Base-by-base conservation (phyloP, 164 flowering plant species). In the Akebia trifoliata region DNA sequence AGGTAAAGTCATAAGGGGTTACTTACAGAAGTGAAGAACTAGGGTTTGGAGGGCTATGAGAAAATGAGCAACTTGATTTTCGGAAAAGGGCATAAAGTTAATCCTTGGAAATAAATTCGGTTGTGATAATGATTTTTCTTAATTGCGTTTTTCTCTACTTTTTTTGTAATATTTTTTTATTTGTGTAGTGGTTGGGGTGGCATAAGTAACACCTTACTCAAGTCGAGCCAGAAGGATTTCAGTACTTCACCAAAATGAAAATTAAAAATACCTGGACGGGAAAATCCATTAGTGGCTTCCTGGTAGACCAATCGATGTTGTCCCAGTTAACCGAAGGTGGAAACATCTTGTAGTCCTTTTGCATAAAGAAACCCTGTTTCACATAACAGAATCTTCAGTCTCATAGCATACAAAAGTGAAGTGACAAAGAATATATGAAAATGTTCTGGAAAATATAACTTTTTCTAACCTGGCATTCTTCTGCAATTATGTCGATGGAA, bases 311-410 rank as follows among this genome's bases (percentile, higher is more conserved):
- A 54, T 82, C 31, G 50, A 93, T 93, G 48, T 93, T 93, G 20
- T 90, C 89, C 99, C 99, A 93, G 62, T 93, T 62, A 44, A 93
- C 97, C 17, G 96, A 64, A 61, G 99, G 99, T 20, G 99, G 99
- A 74, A 93, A 93, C 90, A 86, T 93, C 72, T 93, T 93, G 71
- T 93, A 93, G 74, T 93, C 99, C 70, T 75, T 93, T 79, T 90
- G 96, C 99, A 93, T 93, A 66, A 93, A 93, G 79, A 93, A 93
- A 12, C 99, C 99, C 99, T 93, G 72, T 54, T 67, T 32, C 20
- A 18, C 10, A 58, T 54, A 45, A 67, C 61, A 12, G 40, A 11
- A 58, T 44, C 20, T 37, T 22, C 21, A 15, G 17, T 18, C 4
- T 30, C 24, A 32, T 17, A 18, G 20, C n/a, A 50, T 39, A 18